phyloP scores from a whole-genome alignment of 176 grass and related monocot genomes.

The Echinochloa phyllopogon region DNA sequence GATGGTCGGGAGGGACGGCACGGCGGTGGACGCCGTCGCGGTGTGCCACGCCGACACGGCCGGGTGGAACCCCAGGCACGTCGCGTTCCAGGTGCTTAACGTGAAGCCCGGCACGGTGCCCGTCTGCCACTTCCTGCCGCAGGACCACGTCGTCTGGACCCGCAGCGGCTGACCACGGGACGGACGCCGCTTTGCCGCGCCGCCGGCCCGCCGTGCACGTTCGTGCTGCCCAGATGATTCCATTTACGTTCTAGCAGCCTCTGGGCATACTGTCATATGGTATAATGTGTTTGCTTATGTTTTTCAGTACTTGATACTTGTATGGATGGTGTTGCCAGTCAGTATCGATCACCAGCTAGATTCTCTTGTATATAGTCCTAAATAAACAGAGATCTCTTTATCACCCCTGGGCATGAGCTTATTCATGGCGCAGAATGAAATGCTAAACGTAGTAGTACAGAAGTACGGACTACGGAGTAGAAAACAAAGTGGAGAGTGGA shows the following conservation, averaged over 20 bases:
- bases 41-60: conserved; percentile 83
- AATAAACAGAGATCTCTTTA: conserved; percentile 43
- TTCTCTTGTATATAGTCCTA: conserved; percentile 48
- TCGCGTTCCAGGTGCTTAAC: conserved; percentile 78
- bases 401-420: neutral
- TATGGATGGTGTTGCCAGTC: conserved; percentile 31
- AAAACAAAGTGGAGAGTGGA: too few species aligned
- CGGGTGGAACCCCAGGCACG: conserved; percentile 78
- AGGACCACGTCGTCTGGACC: conserved; percentile 80
- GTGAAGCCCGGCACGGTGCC: conserved; percentile 82
- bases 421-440: neutral
- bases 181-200: neutral
- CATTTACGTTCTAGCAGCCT: conserved; percentile 9
- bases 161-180: conserved; percentile 45
- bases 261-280: conserved; percentile 18
- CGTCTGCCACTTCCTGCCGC: conserved; percentile 85
- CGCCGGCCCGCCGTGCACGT: neutral
- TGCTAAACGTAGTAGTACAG: neutral
- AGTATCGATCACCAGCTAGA: conserved; percentile 27
- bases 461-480: too few species aligned
- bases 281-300: conserved; percentile 5
- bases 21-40: conserved; percentile 65
- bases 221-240: conserved; percentile 2
- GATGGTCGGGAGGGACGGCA: conserved; percentile 69
- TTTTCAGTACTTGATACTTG: conserved; percentile 36